These are phyloP conservation scores for Paecilomyces dactylethromorphus DNA, from an alignment of 2,329 filamentous ascomycete genomes.

Conservation along the genomic window DNA sequence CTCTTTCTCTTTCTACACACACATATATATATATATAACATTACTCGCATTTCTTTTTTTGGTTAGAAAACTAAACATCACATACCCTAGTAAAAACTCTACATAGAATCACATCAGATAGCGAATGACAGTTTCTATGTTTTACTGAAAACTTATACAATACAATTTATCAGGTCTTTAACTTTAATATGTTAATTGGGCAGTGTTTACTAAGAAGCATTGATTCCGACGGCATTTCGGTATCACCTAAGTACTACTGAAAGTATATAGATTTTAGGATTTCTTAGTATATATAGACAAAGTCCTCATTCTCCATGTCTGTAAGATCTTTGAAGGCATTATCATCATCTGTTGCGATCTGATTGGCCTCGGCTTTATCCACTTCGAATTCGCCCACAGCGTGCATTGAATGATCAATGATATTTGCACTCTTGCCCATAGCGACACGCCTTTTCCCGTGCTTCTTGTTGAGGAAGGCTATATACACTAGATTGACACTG, in stretches of 20 bases:
- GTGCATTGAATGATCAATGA: constrained; percentile 56
- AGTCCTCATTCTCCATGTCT: constrained; percentile 58
- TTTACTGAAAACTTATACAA: too few species aligned
- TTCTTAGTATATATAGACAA: constrained; percentile 50
- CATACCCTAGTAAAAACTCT: too few species aligned
- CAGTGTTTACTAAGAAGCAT: too few species aligned
- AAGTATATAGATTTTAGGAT: neutral
- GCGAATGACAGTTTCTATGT: too few species aligned
- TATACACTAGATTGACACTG: constrained; percentile 39
- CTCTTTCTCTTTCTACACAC: too few species aligned
- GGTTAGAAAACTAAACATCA: too few species aligned
- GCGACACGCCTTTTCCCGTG: constrained; percentile 50
- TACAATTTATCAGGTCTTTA: too few species aligned
- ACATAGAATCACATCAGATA: too few species aligned
- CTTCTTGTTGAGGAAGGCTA: constrained; percentile 48
- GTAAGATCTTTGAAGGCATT: constrained; percentile 54
- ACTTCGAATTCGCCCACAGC: constrained; percentile 22
- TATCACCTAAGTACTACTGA: neutral
- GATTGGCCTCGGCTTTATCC: constrained; percentile 22
- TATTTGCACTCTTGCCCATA: constrained; percentile 52
- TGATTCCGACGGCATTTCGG: too few species aligned
- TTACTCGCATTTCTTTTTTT: too few species aligned
- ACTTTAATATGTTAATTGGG: too few species aligned
- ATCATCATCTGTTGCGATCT: constrained; percentile 30
- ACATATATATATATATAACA: too few species aligned